These are phyloP conservation scores for Mollisiaceae sp. DNA, from an alignment of 2,329 filamentous ascomycete genomes.

Conservation along the genomic window DNA sequence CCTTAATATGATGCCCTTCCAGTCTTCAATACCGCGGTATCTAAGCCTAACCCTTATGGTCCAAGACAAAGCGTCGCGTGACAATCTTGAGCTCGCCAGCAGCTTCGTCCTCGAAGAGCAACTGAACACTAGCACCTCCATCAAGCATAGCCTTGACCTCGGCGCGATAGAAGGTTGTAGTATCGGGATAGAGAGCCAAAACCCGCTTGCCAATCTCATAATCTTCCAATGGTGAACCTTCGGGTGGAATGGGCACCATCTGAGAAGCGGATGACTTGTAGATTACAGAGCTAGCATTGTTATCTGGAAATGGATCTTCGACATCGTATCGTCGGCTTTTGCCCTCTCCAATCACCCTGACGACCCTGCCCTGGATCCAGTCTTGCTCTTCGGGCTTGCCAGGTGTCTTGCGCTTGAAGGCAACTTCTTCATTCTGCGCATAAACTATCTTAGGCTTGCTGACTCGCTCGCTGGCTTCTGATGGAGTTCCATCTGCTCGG, in stretches of 20 bases:
- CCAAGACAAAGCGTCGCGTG: slow-evolving; percentile 76
- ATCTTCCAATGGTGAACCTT: slow-evolving; percentile 63
- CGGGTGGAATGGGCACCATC: slow-evolving; percentile 77
- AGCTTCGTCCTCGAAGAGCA: slow-evolving; percentile 83
- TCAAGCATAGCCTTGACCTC: slow-evolving; percentile 72
- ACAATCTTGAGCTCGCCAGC: slow-evolving; percentile 76
- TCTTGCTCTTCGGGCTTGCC: slow-evolving; percentile 56
- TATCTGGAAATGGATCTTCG: slow-evolving; percentile 78
- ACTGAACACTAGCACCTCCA: slow-evolving; percentile 59
- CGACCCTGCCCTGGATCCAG: slow-evolving; percentile 80
- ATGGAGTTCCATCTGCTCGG: slow-evolving; percentile 29
- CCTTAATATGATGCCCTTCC: slow-evolving; percentile 9
- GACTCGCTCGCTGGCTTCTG: slow-evolving; percentile 33
- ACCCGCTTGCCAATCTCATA: slow-evolving; percentile 71
- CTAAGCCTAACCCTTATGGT: slow-evolving; percentile 54
- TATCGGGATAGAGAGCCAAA: slow-evolving; percentile 80
- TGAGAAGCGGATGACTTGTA: slow-evolving; percentile 75
- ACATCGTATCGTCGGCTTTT: slow-evolving; percentile 81
- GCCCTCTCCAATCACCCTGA: slow-evolving; percentile 75
- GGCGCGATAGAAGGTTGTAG: slow-evolving; percentile 84
- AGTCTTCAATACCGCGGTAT: not conserved
- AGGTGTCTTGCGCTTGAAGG: slow-evolving; percentile 64
- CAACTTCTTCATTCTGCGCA: slow-evolving; percentile 66
- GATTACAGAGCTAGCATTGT: slow-evolving; percentile 51
- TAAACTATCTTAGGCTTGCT: slow-evolving; percentile 58